Evolutionary conservation across 202 grass and related monocot species (phyloP).

Genomic region (Zoysia matrella): DNA sequence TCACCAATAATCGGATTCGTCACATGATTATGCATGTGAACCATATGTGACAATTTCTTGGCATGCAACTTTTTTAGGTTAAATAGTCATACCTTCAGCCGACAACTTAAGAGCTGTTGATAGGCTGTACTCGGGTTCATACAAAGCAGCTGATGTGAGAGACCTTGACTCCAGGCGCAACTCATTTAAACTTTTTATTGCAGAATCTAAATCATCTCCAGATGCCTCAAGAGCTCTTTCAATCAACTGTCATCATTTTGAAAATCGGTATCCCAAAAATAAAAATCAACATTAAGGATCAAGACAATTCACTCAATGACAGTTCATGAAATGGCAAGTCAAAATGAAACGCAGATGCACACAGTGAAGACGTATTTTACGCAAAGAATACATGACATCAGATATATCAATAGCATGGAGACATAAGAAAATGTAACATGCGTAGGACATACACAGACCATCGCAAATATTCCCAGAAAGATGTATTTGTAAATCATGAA

Average conservation of each 20-base stretch:
- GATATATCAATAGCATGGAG: neutral
- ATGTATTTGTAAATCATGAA: neutral
- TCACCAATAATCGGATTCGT: neutral
- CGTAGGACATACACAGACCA: too few species aligned
- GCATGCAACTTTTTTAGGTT: slow-evolving; percentile 24
- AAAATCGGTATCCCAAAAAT: slow-evolving; percentile 8
- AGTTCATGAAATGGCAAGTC: neutral
- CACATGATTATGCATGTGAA: neutral
- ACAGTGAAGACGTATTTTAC: neutral
- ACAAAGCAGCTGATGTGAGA: slow-evolving; percentile 42
- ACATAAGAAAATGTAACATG: neutral
- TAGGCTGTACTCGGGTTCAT: slow-evolving; percentile 53
- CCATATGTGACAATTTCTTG: neutral
- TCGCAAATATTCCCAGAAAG: neutral
- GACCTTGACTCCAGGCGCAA: slow-evolving; percentile 67
- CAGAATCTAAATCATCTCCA: slow-evolving; percentile 86
- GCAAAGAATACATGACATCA: slow-evolving; percentile 1
- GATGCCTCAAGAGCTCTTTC: slow-evolving; percentile 80
- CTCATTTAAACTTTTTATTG: slow-evolving; percentile 18
- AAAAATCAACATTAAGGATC: slow-evolving; percentile 1
- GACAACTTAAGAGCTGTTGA: slow-evolving; percentile 47
- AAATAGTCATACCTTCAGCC: slow-evolving; percentile 58
- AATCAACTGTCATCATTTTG: slow-evolving; percentile 69
- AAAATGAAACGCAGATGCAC: neutral
- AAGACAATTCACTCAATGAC: neutral